Evolutionary conservation across 345 rosid genomes (phyloP), one percentile per base, ranked within the genome.

Genomic region (Hibiscus mutabilis): DNA sequence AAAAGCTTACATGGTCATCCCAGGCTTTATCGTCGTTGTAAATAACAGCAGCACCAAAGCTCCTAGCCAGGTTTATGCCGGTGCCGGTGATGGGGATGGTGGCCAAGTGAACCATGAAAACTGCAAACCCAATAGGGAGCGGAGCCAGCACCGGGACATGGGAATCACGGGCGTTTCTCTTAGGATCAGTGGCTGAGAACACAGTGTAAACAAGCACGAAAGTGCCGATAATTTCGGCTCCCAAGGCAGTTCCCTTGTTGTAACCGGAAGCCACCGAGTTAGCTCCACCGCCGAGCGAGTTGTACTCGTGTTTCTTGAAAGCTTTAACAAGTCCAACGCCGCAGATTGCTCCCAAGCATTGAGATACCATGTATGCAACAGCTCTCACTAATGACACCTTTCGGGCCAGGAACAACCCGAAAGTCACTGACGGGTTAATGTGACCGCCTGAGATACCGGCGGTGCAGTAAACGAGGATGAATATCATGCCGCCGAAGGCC

Each of bases 91-190:
- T 80, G 59, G 90, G 92, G 63, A 88, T 88, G 2, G 92, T 86
- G 19, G 92, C 92, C 85, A 88, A 76, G 72, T 88, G 92, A 10
- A 88, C 92, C 80, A 86, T 78, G 79, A 88, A 86, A 63, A 56
- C 60, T 2, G 60, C 60, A 22, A 56, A 56, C 4, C 60, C 60
- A 2, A 56, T 56, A 21, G 60, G 60, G 1, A 57, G 60, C 3
- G 60, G 60, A 57, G 60, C 60, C 31, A 55, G 10, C 27, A 55
- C 60, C 13, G 60, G 60, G 59, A 91, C 81, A 55, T 91, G 96
- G 13, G 97, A 91, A 82, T 91, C 97, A 61, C 96, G 93, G 1
- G 97, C 96, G 64, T 78, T 88, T 59, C 97, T 85, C 80, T 91
- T 91, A 14, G 97, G 97, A 82, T 91, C 96, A 60, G 96, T 89